Conservation (phyloP, 2,329 filamentous ascomycete genomes). For the Pseudogymnoascus sp. region DNA sequence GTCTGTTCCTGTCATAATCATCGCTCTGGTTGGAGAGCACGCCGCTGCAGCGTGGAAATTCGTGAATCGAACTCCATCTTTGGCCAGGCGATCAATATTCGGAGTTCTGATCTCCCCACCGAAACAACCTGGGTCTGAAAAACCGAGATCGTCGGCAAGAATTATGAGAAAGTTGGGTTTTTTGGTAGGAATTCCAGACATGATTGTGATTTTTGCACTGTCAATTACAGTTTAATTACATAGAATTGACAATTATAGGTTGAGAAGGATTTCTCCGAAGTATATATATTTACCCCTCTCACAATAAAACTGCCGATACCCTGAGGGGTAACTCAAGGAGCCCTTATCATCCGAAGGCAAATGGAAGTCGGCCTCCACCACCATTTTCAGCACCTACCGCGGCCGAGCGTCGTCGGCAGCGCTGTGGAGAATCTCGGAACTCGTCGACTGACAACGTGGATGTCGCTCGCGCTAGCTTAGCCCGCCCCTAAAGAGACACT, state of each 20-base stretch:
- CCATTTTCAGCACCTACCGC: neutral
- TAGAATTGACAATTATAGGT: neutral
- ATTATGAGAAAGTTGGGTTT: slow-evolving; percentile 40
- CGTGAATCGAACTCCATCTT: slow-evolving; percentile 47
- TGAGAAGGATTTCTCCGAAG: neutral
- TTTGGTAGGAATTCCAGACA: slow-evolving; percentile 11
- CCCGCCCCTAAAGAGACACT: neutral
- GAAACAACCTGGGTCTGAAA: slow-evolving; percentile 43
- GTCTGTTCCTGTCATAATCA: slow-evolving; percentile 54
- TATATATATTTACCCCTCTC: slow-evolving; percentile 1
- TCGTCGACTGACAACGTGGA: neutral
- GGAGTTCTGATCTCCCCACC: slow-evolving; percentile 54
- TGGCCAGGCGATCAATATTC: slow-evolving; percentile 46
- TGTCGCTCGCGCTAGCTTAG: neutral
- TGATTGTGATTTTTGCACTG: neutral
- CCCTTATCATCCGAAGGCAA: neutral
- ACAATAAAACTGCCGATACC: neutral
- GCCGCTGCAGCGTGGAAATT: slow-evolving; percentile 54
- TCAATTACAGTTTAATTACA: neutral
- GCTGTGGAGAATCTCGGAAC: neutral
- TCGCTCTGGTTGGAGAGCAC: slow-evolving; percentile 53
- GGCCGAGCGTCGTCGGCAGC: neutral
- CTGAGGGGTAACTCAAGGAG: neutral
- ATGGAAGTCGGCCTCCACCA: neutral
- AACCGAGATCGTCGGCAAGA: slow-evolving; percentile 39